Base-by-base conservation (phyloP, 2,329 filamentous ascomycete species). In the Fusarium newnesense region DNA sequence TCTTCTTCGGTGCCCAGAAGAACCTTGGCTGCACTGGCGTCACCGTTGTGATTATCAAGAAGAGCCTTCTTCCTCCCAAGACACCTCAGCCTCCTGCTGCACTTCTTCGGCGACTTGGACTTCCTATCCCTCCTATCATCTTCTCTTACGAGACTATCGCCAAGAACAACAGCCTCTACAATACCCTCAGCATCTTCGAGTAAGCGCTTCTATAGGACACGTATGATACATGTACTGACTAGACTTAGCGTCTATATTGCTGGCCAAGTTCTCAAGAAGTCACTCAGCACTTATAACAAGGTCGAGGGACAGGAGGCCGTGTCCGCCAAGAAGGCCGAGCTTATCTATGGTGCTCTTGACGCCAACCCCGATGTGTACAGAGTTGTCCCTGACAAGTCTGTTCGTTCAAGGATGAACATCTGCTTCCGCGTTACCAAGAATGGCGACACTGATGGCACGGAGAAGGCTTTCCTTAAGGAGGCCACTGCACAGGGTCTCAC, bases 1-100 rank as follows among this genome's bases (percentile, higher is more conserved):
- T 98, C 79, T 98, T 98, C 84, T 97, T 95, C 70, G 95, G 95
- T 52, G 95, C 95, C 1, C 96, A 98, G 81, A 98, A 98, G 89
- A 98, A 98, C 83, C 88, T 98, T 16, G 96, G 95, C 34, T 90
- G 89, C 7, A 91, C 96, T 3, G 96, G 96, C 67, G 89, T 98
- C 68, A 96, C 96, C 10, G 93, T 97, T 34, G 92, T 93, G 19
- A 91, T 98, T 54, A 87, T 98, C 78, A 92, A 92, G 80, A 97
- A 97, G 85, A 90, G 85, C 72, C 86, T 98, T 36, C 87, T 98
- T 5, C 89, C 93, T 18, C 93, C 93, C 7, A 82, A 85, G 36
- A 86, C 87, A 6, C 84, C 88, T 11, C 90, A 94, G 76, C 93
- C 94, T 6, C 86, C 91, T 12, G 85, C 93, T 4, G 84, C 88